phyloP scores from a whole-genome alignment of 2,329 filamentous ascomycete genomes.

The Fusarium praegraminearum region DNA sequence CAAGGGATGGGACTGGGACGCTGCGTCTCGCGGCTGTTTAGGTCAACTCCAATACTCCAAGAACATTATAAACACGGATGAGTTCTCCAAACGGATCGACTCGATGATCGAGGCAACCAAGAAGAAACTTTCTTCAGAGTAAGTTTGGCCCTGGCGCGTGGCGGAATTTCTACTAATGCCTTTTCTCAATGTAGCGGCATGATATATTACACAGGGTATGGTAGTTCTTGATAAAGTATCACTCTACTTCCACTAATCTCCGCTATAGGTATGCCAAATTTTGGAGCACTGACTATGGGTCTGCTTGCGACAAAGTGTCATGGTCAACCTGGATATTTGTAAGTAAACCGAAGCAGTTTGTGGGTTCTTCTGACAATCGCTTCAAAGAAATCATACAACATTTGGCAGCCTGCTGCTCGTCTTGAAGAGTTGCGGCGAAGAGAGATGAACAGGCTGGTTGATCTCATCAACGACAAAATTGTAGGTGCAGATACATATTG shows the following conservation, averaged over 20 bases:
- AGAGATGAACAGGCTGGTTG: constrained; percentile 14
- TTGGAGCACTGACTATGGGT: not conserved
- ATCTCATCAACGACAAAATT: constrained; percentile 11
- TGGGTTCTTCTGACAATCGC: no score
- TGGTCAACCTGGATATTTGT: constrained; percentile 25
- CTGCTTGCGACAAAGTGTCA: constrained; percentile 8
- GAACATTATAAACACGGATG: constrained; percentile 1
- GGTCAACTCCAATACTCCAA: constrained; percentile 8
- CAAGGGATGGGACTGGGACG: constrained; percentile 3
- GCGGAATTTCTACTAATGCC: no score
- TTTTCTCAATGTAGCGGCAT: constrained; percentile 1
- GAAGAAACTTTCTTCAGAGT: not conserved
- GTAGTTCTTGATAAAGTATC: no score
- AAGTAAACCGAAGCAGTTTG: not conserved
- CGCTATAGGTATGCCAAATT: constrained; percentile 23
- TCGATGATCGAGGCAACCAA: constrained; percentile 6
- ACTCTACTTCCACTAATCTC: no score
- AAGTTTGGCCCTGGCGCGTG: no score
- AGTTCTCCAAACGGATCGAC: not conserved
- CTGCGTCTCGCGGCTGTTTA: not conserved
- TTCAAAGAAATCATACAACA: constrained; percentile 6
- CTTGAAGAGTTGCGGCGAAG: constrained; percentile 6
- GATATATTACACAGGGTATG: constrained; percentile 21
- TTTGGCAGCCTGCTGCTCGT: constrained; percentile 4
- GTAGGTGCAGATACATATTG: no score